Conservation (phyloP, 1,284 basidiomycete species). For the Rhodotorula sp. region DNA sequence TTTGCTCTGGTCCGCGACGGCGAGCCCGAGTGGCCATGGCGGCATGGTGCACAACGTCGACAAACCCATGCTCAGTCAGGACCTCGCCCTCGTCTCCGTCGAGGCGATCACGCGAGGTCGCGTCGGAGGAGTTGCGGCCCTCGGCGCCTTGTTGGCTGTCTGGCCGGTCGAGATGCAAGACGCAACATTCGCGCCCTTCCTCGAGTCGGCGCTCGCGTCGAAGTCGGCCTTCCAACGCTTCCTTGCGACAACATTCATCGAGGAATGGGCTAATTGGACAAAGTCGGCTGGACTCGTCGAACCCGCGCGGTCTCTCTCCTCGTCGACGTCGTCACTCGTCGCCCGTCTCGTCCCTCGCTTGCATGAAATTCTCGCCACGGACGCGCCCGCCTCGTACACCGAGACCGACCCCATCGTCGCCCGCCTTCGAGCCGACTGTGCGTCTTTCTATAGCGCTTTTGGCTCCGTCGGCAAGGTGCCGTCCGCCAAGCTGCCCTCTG, state of each 20-base stretch:
- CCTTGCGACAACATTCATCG: constrained; percentile 75
- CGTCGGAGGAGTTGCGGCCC: constrained; percentile 73
- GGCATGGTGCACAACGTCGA: constrained; percentile 87
- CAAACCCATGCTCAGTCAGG: constrained; percentile 91
- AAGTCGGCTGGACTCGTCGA: not conserved
- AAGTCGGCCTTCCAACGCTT: constrained; percentile 89
- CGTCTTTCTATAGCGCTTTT: constrained; percentile 75
- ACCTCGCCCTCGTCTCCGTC: constrained; percentile 75
- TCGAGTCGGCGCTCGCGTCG: constrained; percentile 77
- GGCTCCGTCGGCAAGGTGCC: constrained; percentile 80
- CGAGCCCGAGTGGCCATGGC: constrained; percentile 50
- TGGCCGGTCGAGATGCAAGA: constrained; percentile 42
- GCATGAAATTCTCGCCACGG: constrained; percentile 63
- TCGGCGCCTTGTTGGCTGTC: constrained; percentile 57
- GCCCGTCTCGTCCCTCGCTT: constrained; percentile 57
- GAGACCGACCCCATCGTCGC: constrained; percentile 84
- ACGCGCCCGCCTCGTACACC: constrained; percentile 65
- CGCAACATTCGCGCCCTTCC: constrained; percentile 56
- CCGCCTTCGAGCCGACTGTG: constrained; percentile 78
- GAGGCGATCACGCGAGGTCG: constrained; percentile 81
- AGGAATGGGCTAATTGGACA: constrained; percentile 75
- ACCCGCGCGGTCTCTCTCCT: constrained; percentile 13
- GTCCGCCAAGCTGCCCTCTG: constrained; percentile 70
- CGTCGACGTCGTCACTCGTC: constrained; percentile 45
- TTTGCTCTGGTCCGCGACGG: constrained; percentile 65